A percentile compares a stretch with the other conserved stretches of the same genome.
These are phyloP conservation scores for Vishniacozyma victoriae DNA, from an alignment of 768 basidiomycete species.

Conservation along the genomic window DNA sequence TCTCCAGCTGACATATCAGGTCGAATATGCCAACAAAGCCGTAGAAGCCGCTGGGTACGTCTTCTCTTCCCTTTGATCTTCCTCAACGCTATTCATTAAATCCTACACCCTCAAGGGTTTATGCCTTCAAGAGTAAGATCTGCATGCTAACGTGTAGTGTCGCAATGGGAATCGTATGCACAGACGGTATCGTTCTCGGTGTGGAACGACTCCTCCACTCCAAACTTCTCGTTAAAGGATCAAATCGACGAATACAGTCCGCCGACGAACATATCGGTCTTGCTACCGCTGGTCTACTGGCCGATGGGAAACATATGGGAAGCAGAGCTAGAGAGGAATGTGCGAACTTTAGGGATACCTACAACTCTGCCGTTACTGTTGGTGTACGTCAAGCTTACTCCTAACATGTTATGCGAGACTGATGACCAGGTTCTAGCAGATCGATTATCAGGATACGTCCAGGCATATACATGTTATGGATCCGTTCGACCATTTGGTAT, in stretches of 20 bases:
- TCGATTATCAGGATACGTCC: slow-evolving; percentile 80
- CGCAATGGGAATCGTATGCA: slow-evolving; percentile 89
- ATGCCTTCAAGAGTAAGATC: too few relatives aligned
- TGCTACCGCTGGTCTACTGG: slow-evolving; percentile 85
- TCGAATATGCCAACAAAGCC: slow-evolving; percentile 97
- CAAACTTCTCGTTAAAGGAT: slow-evolving; percentile 86
- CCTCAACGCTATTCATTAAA: background rate
- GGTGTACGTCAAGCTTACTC: slow-evolving; percentile 56
- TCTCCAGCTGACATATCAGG: slow-evolving; percentile 51
- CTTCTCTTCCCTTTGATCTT: background rate
- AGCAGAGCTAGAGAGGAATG: slow-evolving; percentile 82
- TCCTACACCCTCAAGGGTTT: background rate
- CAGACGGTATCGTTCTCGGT: slow-evolving; percentile 87
- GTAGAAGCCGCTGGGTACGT: slow-evolving; percentile 95
- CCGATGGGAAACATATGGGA: slow-evolving; percentile 83
- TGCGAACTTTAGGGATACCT: slow-evolving; percentile 62
- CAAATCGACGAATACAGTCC: slow-evolving; percentile 87
- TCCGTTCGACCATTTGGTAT: slow-evolving; percentile 96
- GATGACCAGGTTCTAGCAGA: slow-evolving; percentile 58
- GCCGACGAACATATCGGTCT: slow-evolving; percentile 90
- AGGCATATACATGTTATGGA: slow-evolving; percentile 94
- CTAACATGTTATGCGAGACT: slow-evolving; percentile 26
- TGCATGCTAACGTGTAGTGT: slow-evolving; percentile 65
- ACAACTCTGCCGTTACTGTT: slow-evolving; percentile 67
- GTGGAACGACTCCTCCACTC: slow-evolving; percentile 98